These are phyloP conservation scores for Boletus subparvulus DNA, from an alignment of 768 basidiomycete genomes.

Conservation along the genomic window DNA sequence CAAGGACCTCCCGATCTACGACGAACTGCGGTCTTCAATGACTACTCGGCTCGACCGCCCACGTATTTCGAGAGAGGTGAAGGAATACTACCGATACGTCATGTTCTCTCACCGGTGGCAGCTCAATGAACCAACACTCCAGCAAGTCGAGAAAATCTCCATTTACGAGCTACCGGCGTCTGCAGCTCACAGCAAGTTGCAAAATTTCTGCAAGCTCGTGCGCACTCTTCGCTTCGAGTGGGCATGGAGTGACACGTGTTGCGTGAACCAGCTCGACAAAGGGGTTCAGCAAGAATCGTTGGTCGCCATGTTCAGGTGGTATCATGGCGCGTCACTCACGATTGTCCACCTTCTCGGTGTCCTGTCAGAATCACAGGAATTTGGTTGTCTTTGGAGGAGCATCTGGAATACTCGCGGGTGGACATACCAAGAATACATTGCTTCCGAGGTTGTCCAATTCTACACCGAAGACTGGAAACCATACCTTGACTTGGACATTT, in stretches of 20 bases:
- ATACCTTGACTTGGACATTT: neutral
- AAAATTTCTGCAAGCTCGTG: neutral
- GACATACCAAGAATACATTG: conserved; percentile 15
- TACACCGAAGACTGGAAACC: conserved; percentile 19
- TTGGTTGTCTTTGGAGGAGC: neutral
- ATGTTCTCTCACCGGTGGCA: conserved; percentile 16
- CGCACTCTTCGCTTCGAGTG: conserved; percentile 7
- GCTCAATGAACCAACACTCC: conserved; percentile 1
- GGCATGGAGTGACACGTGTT: conserved; percentile 20
- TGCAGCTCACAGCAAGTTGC: conserved; percentile 3
- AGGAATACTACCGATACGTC: conserved; percentile 7
- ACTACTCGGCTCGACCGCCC: neutral
- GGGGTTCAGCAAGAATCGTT: conserved; percentile 14
- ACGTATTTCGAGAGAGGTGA: conserved; percentile 6
- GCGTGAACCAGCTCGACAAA: neutral
- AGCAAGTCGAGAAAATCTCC: conserved; percentile 1
- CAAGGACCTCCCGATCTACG: neutral
- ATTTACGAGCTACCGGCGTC: conserved; percentile 6
- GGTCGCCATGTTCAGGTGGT: conserved; percentile 17
- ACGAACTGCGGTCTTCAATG: conserved; percentile 7
- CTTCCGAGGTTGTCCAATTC: conserved; percentile 8
- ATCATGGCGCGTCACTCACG: conserved; percentile 7
- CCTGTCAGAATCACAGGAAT: neutral
- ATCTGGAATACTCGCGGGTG: conserved; percentile 16
- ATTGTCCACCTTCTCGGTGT: conserved; percentile 12